Conservation (phyloP, 2,329 filamentous ascomycete species). For the Fusarium dimerum region DNA sequence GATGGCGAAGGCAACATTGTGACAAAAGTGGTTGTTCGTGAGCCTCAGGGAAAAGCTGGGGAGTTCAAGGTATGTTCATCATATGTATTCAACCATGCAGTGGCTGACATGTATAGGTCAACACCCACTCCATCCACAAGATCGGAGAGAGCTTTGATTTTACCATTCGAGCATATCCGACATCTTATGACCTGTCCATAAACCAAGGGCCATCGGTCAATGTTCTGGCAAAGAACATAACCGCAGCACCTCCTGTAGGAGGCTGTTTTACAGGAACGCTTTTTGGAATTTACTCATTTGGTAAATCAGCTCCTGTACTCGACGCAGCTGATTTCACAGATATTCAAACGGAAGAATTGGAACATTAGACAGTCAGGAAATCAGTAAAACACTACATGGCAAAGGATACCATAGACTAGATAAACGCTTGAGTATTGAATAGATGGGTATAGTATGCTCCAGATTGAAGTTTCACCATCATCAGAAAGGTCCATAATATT, state of each 20-base stretch:
- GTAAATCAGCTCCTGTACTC: constrained; percentile 20
- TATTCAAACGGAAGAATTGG: constrained; percentile 1
- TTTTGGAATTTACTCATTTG: constrained; percentile 26
- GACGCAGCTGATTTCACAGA: constrained; percentile 19
- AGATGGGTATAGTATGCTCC: not conserved
- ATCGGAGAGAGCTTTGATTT: not conserved
- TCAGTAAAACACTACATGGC: not conserved
- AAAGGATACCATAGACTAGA: not conserved
- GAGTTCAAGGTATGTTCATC: constrained; percentile 9
- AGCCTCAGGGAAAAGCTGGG: constrained; percentile 1
- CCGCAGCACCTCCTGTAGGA: constrained; percentile 17
- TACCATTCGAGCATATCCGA: not conserved
- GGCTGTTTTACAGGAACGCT: constrained; percentile 23
- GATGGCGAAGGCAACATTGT: not conserved
- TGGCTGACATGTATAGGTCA: constrained; percentile 2
- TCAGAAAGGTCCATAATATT: too few species aligned
- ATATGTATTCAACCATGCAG: accelerated
- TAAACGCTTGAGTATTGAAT: not conserved
- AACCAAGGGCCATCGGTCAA: not conserved
- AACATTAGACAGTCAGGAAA: not conserved
- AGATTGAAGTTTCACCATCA: too few species aligned
- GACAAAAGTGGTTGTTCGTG: constrained; percentile 3
- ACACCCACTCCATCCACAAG: not conserved
- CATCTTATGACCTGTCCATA: constrained; percentile 7
- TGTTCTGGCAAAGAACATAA: constrained; percentile 7